Evolutionary conservation across 1,284 basidiomycete genomes (phyloP).

Genomic region (Lentinus polychrous): DNA sequence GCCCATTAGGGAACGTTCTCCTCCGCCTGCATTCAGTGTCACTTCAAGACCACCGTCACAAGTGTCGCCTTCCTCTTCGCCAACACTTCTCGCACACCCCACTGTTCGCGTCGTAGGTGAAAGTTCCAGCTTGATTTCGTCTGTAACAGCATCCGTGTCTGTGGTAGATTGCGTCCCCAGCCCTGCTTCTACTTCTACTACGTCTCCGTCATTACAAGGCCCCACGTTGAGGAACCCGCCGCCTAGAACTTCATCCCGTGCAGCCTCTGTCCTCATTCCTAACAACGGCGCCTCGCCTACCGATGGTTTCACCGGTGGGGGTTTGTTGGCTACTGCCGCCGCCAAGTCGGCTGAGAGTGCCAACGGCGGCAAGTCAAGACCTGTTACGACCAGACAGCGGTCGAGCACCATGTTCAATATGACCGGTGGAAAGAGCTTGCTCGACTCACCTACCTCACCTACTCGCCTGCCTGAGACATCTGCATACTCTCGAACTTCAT

Average conservation of each 20-base stretch:
- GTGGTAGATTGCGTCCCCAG: neutral
- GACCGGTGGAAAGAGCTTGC: too few species aligned
- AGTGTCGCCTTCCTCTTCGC: constrained; percentile 14
- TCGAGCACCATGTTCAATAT: constrained; percentile 1
- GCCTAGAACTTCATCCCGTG: neutral
- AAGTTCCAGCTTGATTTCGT: neutral
- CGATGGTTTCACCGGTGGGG: constrained; percentile 23
- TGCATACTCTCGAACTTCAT: neutral
- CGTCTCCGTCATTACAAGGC: neutral
- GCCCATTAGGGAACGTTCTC: constrained; percentile 53
- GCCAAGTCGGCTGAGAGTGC: constrained; percentile 7
- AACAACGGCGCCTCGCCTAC: constrained; percentile 11
- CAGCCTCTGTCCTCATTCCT: constrained; percentile 13
- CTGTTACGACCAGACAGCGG: neutral
- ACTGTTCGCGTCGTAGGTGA: neutral
- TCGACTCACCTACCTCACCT: neutral
- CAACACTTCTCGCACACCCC: constrained; percentile 9
- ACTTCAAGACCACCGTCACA: constrained; percentile 48
- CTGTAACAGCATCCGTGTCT: neutral
- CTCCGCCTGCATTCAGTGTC: constrained; percentile 59
- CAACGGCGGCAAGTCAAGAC: neutral
- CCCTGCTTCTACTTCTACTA: neutral
- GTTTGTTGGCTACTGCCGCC: constrained; percentile 17
- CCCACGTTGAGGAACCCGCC: constrained; percentile 1
- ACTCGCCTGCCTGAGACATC: neutral